Conservation (phyloP, 345 rosid genomes). For the Hibiscus syriacus region DNA sequence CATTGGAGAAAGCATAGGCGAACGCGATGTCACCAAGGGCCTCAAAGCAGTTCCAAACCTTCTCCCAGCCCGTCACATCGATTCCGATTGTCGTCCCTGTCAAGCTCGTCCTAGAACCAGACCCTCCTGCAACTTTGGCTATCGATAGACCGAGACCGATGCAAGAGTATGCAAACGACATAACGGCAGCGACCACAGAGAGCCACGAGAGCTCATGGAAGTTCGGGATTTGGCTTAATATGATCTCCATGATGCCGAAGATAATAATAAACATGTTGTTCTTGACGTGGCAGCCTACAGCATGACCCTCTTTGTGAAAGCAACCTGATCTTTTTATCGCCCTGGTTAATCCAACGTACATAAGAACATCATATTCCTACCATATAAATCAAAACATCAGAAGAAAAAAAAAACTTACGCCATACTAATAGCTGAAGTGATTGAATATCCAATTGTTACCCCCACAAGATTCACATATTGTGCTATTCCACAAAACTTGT, state of each 20-base stretch:
- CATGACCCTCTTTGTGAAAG: conserved; percentile 14
- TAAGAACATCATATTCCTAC: not conserved
- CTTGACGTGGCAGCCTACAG: conserved; percentile 14
- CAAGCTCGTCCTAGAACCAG: conserved; percentile 30
- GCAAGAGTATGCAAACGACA: conserved; percentile 28
- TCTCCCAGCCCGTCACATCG: conserved; percentile 28
- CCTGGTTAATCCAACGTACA: conserved; percentile 7
- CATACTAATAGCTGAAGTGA: conserved; percentile 26
- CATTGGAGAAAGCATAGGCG: conserved; percentile 33
- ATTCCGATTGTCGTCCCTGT: conserved; percentile 27
- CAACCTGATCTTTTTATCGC: conserved; percentile 23
- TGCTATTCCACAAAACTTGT: conserved; percentile 11
- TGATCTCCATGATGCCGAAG: conserved; percentile 23
- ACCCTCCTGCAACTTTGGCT: conserved; percentile 17
- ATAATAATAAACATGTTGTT: conserved; percentile 19
- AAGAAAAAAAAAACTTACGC: conserved; percentile 17
- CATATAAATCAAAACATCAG: not conserved
- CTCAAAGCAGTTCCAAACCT: conserved; percentile 42
- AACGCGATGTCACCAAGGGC: conserved; percentile 50
- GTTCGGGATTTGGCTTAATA: conserved; percentile 44
- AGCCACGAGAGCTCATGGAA: conserved; percentile 28
- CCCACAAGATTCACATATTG: conserved; percentile 21
- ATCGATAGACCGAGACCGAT: conserved; percentile 30
- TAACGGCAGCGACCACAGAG: conserved; percentile 27
- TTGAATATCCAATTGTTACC: conserved; percentile 27